phyloP scores from a whole-genome alignment of 1,139 yeast genomes.

The Zygosaccharomyces pseudobailii region DNA sequence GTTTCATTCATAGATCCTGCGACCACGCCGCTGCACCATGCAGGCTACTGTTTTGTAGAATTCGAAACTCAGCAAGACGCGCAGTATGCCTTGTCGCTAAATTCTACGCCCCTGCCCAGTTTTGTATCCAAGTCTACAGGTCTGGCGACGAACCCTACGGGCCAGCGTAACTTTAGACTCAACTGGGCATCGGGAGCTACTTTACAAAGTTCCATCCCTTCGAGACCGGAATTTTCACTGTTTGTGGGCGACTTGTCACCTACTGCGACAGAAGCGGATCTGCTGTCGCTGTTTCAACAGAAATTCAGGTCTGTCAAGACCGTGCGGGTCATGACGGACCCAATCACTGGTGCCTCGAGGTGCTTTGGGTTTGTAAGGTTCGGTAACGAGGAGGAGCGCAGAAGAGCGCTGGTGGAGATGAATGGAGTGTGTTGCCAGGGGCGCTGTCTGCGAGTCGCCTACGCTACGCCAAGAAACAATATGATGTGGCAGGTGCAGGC shows the following conservation, averaged over 20 bases:
- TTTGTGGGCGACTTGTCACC: slow-evolving; percentile 85
- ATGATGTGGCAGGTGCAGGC: slow-evolving; percentile 19
- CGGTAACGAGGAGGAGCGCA: slow-evolving; percentile 63
- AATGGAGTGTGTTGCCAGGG: slow-evolving; percentile 73
- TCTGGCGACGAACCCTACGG: slow-evolving; percentile 27
- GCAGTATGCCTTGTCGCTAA: slow-evolving; percentile 61
- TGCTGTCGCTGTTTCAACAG: slow-evolving; percentile 64
- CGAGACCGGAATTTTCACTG: slow-evolving; percentile 56
- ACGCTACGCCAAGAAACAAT: slow-evolving; percentile 60
- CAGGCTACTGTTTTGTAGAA: slow-evolving; percentile 84
- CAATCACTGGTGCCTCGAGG: slow-evolving; percentile 66
- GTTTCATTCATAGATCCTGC: slow-evolving; percentile 33
- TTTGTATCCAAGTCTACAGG: slow-evolving; percentile 37
- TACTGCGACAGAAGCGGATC: slow-evolving; percentile 67
- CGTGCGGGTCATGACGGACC: slow-evolving; percentile 83
- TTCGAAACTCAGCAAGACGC: slow-evolving; percentile 65
- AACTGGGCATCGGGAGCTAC: slow-evolving; percentile 86
- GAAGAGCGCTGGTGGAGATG: slow-evolving; percentile 74
- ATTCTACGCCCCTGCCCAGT: slow-evolving; percentile 66
- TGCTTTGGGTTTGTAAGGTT: slow-evolving; percentile 94
- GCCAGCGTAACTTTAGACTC: slow-evolving; percentile 52
- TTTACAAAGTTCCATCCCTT: slow-evolving; percentile 28
- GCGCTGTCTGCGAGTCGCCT: slow-evolving; percentile 70
- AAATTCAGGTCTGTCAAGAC: slow-evolving; percentile 73
- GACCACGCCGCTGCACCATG: slow-evolving; percentile 42